Conservation (phyloP, 2,329 filamentous ascomycete species). For the Hypoxylon sp. region DNA sequence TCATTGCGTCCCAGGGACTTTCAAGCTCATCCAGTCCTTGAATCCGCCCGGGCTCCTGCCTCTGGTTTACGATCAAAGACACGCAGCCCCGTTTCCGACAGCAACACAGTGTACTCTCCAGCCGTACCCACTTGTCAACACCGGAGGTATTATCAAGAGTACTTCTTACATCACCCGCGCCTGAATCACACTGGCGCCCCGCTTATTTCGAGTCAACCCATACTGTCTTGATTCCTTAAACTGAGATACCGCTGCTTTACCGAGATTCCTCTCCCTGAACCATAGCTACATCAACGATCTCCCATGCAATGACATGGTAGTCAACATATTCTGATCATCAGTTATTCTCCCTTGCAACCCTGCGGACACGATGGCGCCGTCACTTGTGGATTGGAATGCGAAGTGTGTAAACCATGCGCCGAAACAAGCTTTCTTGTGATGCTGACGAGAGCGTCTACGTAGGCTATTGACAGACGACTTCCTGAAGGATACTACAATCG, state of each 20-base stretch:
- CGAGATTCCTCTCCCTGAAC: background rate
- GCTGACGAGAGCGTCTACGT: background rate
- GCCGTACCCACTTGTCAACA: background rate
- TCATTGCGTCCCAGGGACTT: too few relatives aligned
- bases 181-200: background rate
- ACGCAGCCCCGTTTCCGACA: background rate
- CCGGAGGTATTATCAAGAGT: background rate
- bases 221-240: background rate
- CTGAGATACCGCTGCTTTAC: background rate
- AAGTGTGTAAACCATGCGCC: background rate
- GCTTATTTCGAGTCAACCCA: background rate
- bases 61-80: background rate
- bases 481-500: slow-evolving; percentile 1
- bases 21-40: background rate
- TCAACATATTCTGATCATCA: background rate
- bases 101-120: background rate
- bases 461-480: slow-evolving; percentile 1
- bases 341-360: background rate
- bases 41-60: background rate
- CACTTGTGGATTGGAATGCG: background rate
- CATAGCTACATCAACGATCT: background rate
- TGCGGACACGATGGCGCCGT: background rate
- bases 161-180: background rate
- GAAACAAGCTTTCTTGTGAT: background rate
- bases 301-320: background rate